Conservation (phyloP, 2,329 filamentous ascomycete species). For the Aspergillus proliferans region DNA sequence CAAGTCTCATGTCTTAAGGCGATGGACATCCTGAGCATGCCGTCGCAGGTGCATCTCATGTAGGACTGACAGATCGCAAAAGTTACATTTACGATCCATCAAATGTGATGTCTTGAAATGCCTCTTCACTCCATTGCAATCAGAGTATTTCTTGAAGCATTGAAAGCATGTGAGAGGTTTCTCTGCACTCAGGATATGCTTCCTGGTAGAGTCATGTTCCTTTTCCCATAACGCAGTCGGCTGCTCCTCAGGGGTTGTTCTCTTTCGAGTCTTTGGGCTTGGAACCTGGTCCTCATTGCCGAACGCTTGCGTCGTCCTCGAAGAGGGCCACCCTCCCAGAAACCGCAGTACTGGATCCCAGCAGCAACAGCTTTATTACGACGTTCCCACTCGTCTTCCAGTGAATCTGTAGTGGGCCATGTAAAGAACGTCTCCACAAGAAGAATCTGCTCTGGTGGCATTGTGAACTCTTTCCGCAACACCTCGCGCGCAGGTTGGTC, state of each 20-base stretch:
- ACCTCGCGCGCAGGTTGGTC: conserved; percentile 5
- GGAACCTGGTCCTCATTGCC: conserved; percentile 7
- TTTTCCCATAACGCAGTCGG: conserved; percentile 6
- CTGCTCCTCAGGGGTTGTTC: background rate
- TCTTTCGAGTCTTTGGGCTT: conserved; percentile 7
- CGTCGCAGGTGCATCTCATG: conserved; percentile 14
- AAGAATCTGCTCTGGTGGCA: conserved; percentile 14
- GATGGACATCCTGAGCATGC: conserved; percentile 8
- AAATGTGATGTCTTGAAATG: conserved; percentile 16
- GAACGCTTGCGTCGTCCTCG: conserved; percentile 10
- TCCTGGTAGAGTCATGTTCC: conserved; percentile 3
- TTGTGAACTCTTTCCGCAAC: conserved; percentile 10
- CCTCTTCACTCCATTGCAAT: conserved; percentile 15
- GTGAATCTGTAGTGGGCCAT: conserved; percentile 13
- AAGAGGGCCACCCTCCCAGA: conserved; percentile 15
- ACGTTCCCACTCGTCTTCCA: conserved; percentile 16
- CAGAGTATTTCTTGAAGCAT: conserved; percentile 14
- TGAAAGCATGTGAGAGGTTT: conserved; percentile 12
- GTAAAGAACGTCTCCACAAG: conserved; percentile 18
- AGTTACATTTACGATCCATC: conserved; percentile 14
- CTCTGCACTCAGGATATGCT: conserved; percentile 7
- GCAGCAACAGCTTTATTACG: conserved; percentile 14
- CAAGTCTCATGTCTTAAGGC: conserved; percentile 11
- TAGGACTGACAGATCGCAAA: conserved; percentile 11
- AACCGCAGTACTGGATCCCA: conserved; percentile 13